phyloP scores from a whole-genome alignment of 2,329 filamentous ascomycete species.

The Phialophora tarda region DNA sequence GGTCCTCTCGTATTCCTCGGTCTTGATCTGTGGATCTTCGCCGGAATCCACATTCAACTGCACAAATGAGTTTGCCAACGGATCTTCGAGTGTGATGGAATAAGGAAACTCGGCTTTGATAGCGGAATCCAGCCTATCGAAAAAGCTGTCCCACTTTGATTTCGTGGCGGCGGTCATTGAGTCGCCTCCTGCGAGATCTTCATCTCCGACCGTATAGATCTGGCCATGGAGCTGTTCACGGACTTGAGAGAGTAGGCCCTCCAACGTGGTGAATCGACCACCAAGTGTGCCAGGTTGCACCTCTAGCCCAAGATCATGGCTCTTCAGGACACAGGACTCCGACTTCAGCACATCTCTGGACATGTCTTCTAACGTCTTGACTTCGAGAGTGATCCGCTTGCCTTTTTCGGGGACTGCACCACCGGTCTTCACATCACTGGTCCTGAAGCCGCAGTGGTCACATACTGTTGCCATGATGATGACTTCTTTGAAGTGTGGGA shows the following conservation, averaged over 20 bases:
- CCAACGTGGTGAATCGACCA: conserved; percentile 94
- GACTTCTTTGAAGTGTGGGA: conserved; percentile 97
- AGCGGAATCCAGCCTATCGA: conserved; percentile 73
- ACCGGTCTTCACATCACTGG: conserved; percentile 97
- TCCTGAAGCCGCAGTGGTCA: conserved; percentile 88
- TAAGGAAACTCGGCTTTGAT: conserved; percentile 82
- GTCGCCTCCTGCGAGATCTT: conserved; percentile 70
- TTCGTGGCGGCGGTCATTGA: conserved; percentile 71
- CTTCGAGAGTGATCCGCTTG: conserved; percentile 77
- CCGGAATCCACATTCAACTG: conserved; percentile 77
- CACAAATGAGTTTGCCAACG: conserved; percentile 89
- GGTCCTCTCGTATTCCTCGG: conserved; percentile 83
- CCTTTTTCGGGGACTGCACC: conserved; percentile 88
- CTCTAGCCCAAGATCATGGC: conserved; percentile 82
- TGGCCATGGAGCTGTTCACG: conserved; percentile 85
- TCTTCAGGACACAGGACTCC: conserved; percentile 85
- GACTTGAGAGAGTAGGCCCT: conserved; percentile 90
- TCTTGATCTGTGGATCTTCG: conserved; percentile 76
- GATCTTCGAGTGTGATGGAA: conserved; percentile 82
- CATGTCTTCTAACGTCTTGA: conserved; percentile 74
- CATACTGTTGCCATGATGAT: conserved; percentile 94
- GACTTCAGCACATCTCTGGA: conserved; percentile 94
- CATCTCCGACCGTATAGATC: conserved; percentile 77
- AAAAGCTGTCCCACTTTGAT: conserved; percentile 80
- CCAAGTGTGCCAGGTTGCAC: conserved; percentile 94